Base-by-base conservation (phyloP, 2,329 filamentous ascomycete genomes). In the Orbilia ellipsospora region DNA sequence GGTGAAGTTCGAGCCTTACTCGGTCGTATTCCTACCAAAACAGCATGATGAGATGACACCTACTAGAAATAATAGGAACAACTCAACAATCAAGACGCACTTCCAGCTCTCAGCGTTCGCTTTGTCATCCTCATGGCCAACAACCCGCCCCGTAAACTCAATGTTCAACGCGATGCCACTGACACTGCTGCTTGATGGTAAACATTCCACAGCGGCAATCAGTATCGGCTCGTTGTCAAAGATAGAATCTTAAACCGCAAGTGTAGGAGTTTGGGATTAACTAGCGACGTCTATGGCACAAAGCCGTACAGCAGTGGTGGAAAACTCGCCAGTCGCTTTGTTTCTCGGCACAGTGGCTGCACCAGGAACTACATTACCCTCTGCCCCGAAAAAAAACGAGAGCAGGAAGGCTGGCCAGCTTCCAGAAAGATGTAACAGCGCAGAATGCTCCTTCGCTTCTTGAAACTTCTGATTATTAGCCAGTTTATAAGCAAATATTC, bases 271-370 rank as follows among this genome's bases (percentile, higher is more conserved):
- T 50, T 65, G 12, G 28, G 4, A 44, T 73, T 73, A 44, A 73
- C 68, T 20, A 65, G 51, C 20, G 40, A 44, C 13, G 68, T 60
- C 20, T 28, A 31, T 16, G n/a, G 59, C 13, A 60, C 68, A 8
- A 73, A 60, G 45, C 26, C 65, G 8, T 73, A 60, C 52, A 60
- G 68, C 2, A 65, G 68, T 60, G 28, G 60, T n/a, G 61, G 61
- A 28, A 73, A 66, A 31, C 65, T 66, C 26, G 61, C 68, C 15
- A 73, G 68, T 45, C 66, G 61, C 48, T 73, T 61, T 5, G 61
- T 66, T n/a, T 73, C 66, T 40, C 36, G 57, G 15, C 60, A 48
- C 16, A 31, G 51, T 16, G 61, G 66, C 6, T 66, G 61, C 55
- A 20, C 54, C 0, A 56, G 69, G 3, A 60, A 50, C 18, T 73